A percentile compares a stretch with the other conserved stretches of the same genome.
Conservation (phyloP, 2,329 filamentous ascomycete species). For the Colletotrichum chrysophilum region DNA sequence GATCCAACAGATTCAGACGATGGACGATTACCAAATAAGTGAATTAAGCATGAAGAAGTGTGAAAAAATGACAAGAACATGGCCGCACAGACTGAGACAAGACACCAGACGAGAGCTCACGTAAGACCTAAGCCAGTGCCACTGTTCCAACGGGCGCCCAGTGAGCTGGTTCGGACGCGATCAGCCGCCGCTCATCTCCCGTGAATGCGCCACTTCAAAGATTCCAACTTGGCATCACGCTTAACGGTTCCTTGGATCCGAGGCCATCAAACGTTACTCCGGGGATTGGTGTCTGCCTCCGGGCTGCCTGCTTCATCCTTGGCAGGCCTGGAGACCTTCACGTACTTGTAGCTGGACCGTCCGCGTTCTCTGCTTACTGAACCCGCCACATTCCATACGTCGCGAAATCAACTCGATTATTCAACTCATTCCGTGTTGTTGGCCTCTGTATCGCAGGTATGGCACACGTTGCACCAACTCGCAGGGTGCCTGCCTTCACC, state of each 20-base stretch:
- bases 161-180: background rate
- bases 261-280: background rate
- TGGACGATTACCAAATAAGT: fast-evolving
- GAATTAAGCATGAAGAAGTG: background rate
- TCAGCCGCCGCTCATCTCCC: background rate
- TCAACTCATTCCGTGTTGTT: background rate
- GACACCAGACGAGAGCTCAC: background rate
- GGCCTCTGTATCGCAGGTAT: conserved; percentile 5
- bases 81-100: background rate
- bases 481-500: conserved; percentile 5
- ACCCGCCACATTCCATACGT: background rate
- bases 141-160: background rate
- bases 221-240: background rate
- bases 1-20: background rate
- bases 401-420: background rate
- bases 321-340: background rate
- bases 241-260: background rate
- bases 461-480: background rate
- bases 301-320: background rate
- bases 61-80: background rate
- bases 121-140: background rate
- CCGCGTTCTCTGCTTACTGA: background rate
- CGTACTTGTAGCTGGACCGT: background rate
- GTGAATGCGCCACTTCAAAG: background rate
- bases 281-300: background rate